A percentile compares a stretch with the other conserved stretches of the same genome.
Conservation (phyloP, 2,329 filamentous ascomycete species). For the Thelonectria blattea region DNA sequence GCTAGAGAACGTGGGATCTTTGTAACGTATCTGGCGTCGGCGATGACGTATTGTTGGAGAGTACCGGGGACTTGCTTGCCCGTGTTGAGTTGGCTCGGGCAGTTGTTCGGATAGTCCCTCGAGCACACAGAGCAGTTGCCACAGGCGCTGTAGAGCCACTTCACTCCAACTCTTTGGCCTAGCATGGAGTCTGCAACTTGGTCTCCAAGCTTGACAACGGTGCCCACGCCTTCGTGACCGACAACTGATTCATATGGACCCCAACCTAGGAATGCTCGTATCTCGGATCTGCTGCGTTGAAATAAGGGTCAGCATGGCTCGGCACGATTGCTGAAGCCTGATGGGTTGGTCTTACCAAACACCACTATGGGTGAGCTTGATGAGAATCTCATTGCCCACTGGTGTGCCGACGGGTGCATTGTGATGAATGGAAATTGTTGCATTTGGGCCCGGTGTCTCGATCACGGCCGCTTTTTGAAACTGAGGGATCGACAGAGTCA, state of each 20-base stretch:
- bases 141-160: constrained; percentile 53
- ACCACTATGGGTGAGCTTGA: constrained; percentile 30
- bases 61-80: constrained; percentile 45
- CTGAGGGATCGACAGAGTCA: neutral
- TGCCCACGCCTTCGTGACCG: constrained; percentile 43
- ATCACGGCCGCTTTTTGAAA: constrained; percentile 28
- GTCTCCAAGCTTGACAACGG: constrained; percentile 39
- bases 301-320: neutral
- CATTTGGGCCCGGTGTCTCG: constrained; percentile 20
- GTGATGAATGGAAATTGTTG: constrained; percentile 6
- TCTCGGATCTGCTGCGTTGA: constrained; percentile 38
- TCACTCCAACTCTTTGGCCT: constrained; percentile 48
- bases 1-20: constrained; percentile 31
- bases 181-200: constrained; percentile 38
- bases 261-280: constrained; percentile 40
- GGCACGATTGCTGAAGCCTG: too few relatives aligned
- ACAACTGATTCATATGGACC: constrained; percentile 35
- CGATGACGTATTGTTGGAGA: constrained; percentile 41
- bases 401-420: constrained; percentile 16
- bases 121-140: constrained; percentile 45
- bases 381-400: constrained; percentile 10
- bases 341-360: constrained; percentile 24
- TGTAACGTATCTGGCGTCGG: constrained; percentile 38
- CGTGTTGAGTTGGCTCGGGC: constrained; percentile 48
- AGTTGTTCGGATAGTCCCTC: constrained; percentile 47